These are phyloP conservation scores for Vicia sativa DNA, from an alignment of 306 rosid species.

Conservation along the genomic window DNA sequence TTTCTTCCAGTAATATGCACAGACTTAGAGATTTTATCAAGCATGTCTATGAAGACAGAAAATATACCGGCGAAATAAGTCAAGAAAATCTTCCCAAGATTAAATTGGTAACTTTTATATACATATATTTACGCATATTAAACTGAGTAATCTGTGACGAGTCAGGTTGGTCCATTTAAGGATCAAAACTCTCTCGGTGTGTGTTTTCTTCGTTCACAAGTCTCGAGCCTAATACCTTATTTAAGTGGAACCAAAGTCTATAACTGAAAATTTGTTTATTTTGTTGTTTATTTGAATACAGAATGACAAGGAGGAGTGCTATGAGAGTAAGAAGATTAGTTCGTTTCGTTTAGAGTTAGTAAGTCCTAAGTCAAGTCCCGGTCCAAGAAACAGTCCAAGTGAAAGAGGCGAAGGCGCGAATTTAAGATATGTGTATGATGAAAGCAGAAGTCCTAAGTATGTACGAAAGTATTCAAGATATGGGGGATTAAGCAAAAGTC, in stretches of 20 bases:
- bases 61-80: constrained; percentile 64
- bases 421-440: constrained; percentile 62
- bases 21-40: constrained; percentile 78
- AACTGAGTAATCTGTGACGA: not conserved
- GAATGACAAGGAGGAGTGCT: constrained; percentile 55
- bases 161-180: not conserved
- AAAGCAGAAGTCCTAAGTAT: constrained; percentile 71
- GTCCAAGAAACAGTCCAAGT: constrained; percentile 39
- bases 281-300: constrained; percentile 34
- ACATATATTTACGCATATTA: not conserved
- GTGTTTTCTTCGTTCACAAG: not conserved
- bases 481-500: constrained; percentile 50
- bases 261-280: constrained; percentile 24
- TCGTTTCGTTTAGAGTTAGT: constrained; percentile 43
- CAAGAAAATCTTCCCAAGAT: constrained; percentile 48
- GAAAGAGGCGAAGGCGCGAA: constrained; percentile 42
- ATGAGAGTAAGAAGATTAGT: constrained; percentile 46
- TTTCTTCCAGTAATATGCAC: constrained; percentile 62
- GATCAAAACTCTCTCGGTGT: not conserved
- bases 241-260: not conserved
- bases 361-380: constrained; percentile 33
- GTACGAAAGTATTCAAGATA: constrained; percentile 42
- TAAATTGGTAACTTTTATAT: constrained; percentile 59
- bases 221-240: not conserved
- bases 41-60: constrained; percentile 69